Percentiles rank a stretch among this genome's conserved stretches.
Conservation (phyloP, 148 eudicot species). For the Fallopia convolvulus region DNA sequence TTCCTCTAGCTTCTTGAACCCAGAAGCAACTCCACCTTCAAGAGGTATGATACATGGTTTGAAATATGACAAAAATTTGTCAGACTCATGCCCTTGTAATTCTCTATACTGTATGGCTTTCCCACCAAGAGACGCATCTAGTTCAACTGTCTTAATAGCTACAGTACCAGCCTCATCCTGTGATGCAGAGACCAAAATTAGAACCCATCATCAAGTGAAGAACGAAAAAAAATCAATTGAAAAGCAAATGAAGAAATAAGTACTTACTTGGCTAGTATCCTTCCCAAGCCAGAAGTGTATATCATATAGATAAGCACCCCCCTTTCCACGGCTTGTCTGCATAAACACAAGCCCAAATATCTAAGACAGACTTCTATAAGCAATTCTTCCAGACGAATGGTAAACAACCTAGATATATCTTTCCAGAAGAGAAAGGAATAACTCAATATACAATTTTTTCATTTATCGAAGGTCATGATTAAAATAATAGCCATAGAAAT, state of each 20-base stretch:
- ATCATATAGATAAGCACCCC: conserved; percentile 89
- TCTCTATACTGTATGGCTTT: conserved; percentile 95
- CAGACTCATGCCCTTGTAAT: conserved; percentile 89
- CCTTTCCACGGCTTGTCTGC: conserved; percentile 82
- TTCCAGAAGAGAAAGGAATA: neutral
- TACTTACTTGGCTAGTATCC: conserved; percentile 91
- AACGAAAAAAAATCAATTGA: conserved; percentile 6
- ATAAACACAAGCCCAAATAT: conserved; percentile 11
- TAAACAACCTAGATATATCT: neutral
- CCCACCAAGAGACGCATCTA: conserved; percentile 91
- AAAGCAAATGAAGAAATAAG: conserved; percentile 5
- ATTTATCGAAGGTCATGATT: neutral
- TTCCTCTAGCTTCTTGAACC: conserved; percentile 79
- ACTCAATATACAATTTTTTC: neutral
- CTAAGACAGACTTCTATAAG: neutral
- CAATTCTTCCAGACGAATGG: neutral
- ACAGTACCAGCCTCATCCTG: conserved; percentile 99
- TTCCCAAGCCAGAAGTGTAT: conserved; percentile 99
- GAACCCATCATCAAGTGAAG: neutral
- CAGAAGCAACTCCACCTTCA: conserved; percentile 97
- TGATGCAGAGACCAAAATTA: neutral
- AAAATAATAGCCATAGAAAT: neutral
- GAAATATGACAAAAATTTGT: conserved; percentile 90
- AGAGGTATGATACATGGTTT: conserved; percentile 90
- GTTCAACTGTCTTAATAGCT: conserved; percentile 94